These are phyloP conservation scores for Auriscalpium vulgare DNA, from an alignment of 768 basidiomycete genomes.

Conservation along the genomic window DNA sequence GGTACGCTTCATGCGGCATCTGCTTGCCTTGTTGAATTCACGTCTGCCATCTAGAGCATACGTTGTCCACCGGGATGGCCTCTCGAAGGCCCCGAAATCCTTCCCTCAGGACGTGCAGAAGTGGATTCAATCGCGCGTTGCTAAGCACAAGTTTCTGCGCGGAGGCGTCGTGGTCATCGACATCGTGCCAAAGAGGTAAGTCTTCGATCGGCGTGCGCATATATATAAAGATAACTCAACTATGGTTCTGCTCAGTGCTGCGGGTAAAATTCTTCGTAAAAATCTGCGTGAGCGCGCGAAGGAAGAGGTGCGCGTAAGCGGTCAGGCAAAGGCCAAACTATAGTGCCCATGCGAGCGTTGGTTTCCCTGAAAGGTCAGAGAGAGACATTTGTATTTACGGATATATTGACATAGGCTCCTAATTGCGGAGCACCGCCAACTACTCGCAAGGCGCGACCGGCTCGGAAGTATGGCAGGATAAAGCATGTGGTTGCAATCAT, in stretches of 20 bases:
- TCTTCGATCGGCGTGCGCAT: background rate
- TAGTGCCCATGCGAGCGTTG: background rate
- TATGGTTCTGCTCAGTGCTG: slow-evolving; percentile 40
- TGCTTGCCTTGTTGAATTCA: background rate
- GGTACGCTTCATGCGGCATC: slow-evolving; percentile 28
- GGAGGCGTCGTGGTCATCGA: slow-evolving; percentile 63
- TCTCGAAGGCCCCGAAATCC: slow-evolving; percentile 28
- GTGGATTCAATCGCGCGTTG: slow-evolving; percentile 67
- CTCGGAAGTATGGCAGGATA: too few species aligned
- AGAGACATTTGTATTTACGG: too few species aligned
- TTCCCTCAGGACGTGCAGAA: slow-evolving; percentile 46
- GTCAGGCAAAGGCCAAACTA: slow-evolving; percentile 5
- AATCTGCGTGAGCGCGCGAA: slow-evolving; percentile 65
- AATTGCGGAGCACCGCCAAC: too few species aligned
- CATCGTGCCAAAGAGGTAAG: slow-evolving; percentile 61
- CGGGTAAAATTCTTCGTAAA: slow-evolving; percentile 82
- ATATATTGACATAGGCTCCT: too few species aligned
- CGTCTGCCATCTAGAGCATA: slow-evolving; percentile 41
- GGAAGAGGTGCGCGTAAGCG: slow-evolving; percentile 28
- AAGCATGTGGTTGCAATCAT: too few species aligned
- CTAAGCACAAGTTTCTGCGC: slow-evolving; percentile 69
- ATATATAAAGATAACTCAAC: background rate
- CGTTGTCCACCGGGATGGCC: slow-evolving; percentile 38
- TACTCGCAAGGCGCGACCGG: too few species aligned
- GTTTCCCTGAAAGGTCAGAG: too few species aligned